Percentiles rank a stretch among this genome's conserved stretches.
phyloP scores from a whole-genome alignment of 192 early-diverging fungal species.

The Funneliformis mosseae region DNA sequence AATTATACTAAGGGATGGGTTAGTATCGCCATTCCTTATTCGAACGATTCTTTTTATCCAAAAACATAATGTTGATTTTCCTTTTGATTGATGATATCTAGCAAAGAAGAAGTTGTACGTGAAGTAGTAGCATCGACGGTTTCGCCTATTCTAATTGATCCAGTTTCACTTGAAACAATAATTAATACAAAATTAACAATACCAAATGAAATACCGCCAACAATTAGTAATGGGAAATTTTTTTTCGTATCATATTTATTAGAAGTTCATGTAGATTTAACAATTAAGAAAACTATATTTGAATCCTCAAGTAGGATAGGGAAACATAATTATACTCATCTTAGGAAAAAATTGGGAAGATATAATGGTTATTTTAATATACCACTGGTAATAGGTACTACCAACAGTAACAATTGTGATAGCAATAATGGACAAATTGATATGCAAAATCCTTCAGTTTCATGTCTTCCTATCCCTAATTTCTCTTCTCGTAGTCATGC shows the following conservation, averaged over 20 bases:
- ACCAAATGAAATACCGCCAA: conserved; percentile 1
- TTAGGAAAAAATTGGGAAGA: conserved; percentile 3
- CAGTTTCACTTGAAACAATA: not conserved
- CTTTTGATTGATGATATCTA: not conserved
- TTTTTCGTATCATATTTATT: conserved; percentile 3
- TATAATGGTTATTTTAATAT: conserved; percentile 7
- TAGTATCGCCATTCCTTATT: not conserved
- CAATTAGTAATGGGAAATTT: not conserved
- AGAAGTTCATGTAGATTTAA: conserved; percentile 14
- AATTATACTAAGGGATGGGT: not conserved
- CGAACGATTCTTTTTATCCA: not conserved
- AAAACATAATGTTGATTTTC: not conserved
- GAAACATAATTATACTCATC: not conserved
- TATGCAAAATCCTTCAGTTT: too few relatives aligned
- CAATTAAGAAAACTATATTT: conserved; percentile 5
- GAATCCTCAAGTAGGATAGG: not conserved
- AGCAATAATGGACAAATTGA: not conserved
- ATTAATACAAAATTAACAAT: conserved; percentile 23
- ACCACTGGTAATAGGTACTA: conserved; percentile 12
- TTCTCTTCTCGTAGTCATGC: not conserved
- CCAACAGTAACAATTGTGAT: not conserved
- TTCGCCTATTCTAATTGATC: conserved; percentile 5
- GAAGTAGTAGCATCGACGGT: not conserved
- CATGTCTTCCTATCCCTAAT: too few relatives aligned
- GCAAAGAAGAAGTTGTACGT: not conserved